Evolutionary conservation across 176 grass and related monocot species (phyloP).

Genomic region (Ampelocalamus luodianensis): DNA sequence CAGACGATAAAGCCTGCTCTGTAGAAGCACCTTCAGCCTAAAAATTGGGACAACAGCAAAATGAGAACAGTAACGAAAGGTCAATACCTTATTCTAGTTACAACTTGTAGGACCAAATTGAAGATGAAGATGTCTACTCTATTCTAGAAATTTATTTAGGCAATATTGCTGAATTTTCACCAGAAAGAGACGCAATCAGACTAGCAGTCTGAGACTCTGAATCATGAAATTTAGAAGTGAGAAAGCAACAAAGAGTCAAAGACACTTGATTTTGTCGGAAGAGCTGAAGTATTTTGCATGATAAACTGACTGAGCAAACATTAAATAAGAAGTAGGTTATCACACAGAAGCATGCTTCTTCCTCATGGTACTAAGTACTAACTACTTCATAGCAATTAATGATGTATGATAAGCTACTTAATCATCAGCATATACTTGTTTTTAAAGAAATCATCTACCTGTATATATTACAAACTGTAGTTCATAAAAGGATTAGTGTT

Average conservation of each 20-base stretch:
- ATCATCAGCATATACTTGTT: neutral
- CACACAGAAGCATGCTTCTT: constrained; percentile 24
- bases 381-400: constrained; percentile 20
- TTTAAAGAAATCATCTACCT: neutral
- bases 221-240: constrained; percentile 5
- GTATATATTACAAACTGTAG: constrained; percentile 1
- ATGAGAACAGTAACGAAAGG: constrained; percentile 27
- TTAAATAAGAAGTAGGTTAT: neutral
- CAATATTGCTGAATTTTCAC: constrained; percentile 8
- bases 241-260: neutral
- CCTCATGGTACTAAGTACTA: neutral
- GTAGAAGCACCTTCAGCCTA: constrained; percentile 87
- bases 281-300: constrained; percentile 2
- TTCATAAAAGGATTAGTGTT: neutral
- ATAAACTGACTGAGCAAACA: constrained; percentile 20
- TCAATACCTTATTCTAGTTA: constrained; percentile 18
- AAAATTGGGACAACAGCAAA: constrained; percentile 26
- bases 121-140: constrained; percentile 15
- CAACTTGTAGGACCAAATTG: neutral
- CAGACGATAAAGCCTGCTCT: constrained; percentile 66
- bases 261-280: neutral
- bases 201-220: neutral
- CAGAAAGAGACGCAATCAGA: neutral
- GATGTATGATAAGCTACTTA: neutral
- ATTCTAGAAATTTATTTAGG: constrained; percentile 27